These are phyloP conservation scores for Pseudotsuga menziesii DNA, from an alignment of 75 land plant genomes.

Conservation along the genomic window DNA sequence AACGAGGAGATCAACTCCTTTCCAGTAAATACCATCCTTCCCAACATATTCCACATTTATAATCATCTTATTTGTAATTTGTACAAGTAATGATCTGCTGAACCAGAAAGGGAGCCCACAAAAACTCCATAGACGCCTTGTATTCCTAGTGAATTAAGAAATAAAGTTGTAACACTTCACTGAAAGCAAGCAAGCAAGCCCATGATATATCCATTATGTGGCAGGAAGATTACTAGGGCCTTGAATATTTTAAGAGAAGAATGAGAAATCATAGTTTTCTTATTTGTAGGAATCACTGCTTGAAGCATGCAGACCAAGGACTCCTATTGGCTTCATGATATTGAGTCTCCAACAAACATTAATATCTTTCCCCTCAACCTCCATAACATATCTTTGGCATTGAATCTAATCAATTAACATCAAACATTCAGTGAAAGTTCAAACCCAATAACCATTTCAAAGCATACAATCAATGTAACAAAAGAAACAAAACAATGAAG, in stretches of 20 bases:
- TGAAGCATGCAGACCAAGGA: slow-evolving; percentile 66
- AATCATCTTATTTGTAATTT: slow-evolving; percentile 25
- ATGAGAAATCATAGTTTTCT: slow-evolving; percentile 10
- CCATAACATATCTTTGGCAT: slow-evolving; percentile 42
- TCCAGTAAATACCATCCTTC: slow-evolving; percentile 54
- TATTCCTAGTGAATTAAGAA: slow-evolving; percentile 4
- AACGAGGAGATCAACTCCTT: slow-evolving; percentile 55
- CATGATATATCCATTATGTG: not conserved
- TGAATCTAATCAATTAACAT: too few relatives aligned
- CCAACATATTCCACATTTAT: slow-evolving; percentile 48
- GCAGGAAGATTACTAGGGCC: slow-evolving; percentile 2
- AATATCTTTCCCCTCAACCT: slow-evolving; percentile 40
- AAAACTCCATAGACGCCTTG: slow-evolving; percentile 1
- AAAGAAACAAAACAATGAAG: too few relatives aligned
- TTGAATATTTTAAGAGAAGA: slow-evolving; percentile 11
- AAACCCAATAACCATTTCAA: too few relatives aligned
- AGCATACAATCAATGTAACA: too few relatives aligned
- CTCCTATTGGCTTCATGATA: slow-evolving; percentile 56
- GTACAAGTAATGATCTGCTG: not conserved
- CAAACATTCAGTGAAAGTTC: too few relatives aligned
- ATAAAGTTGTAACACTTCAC: not conserved
- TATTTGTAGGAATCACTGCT: slow-evolving; percentile 24
- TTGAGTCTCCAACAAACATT: slow-evolving; percentile 66
- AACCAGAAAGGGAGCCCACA: not conserved
- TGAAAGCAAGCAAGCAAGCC: not conserved